A percentile compares a stretch with the other conserved stretches of the same genome.
These are phyloP conservation scores for Melampsora medusae DNA, from an alignment of 1,284 basidiomycete genomes.

Conservation along the genomic window DNA sequence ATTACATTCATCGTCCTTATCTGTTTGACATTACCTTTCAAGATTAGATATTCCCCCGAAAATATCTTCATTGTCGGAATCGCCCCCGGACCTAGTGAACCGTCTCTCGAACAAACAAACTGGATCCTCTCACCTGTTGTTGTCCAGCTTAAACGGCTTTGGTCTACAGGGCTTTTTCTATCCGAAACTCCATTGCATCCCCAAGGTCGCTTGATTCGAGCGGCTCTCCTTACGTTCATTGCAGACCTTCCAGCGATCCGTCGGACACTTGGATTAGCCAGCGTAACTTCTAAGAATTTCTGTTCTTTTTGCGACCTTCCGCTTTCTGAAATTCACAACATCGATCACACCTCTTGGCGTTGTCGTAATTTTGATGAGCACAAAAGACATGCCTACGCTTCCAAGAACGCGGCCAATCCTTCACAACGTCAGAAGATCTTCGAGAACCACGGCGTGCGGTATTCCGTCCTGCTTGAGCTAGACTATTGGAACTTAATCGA, in stretches of 20 bases:
- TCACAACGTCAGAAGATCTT: too few species aligned
- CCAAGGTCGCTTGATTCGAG: not conserved
- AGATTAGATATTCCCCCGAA: slow-evolving; percentile 44
- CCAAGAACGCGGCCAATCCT: too few species aligned
- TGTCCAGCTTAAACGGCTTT: slow-evolving; percentile 51
- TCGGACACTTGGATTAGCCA: slow-evolving; percentile 34
- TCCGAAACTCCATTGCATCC: slow-evolving; percentile 1
- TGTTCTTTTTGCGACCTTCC: slow-evolving; percentile 41
- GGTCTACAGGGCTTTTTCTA: slow-evolving; percentile 50
- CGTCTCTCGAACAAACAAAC: slow-evolving; percentile 52
- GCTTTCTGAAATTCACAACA: slow-evolving; percentile 8
- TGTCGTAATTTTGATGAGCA: not conserved
- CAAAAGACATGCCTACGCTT: too few species aligned
- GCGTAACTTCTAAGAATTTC: slow-evolving; percentile 10
- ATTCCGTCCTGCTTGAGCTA: slow-evolving; percentile 30
- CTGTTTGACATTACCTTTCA: slow-evolving; percentile 41
- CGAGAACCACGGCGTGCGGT: slow-evolving; percentile 16
- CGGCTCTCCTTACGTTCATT: slow-evolving; percentile 35
- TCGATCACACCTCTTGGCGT: slow-evolving; percentile 12
- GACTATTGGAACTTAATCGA: slow-evolving; percentile 35
- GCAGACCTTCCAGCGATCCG: slow-evolving; percentile 44
- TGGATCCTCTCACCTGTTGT: slow-evolving; percentile 52
- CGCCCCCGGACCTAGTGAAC: slow-evolving; percentile 57
- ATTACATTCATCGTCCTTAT: slow-evolving; percentile 28
- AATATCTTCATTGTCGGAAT: slow-evolving; percentile 50